Evolutionary conservation across 768 basidiomycete species (phyloP).

Genomic region (Tulasnella sp.): DNA sequence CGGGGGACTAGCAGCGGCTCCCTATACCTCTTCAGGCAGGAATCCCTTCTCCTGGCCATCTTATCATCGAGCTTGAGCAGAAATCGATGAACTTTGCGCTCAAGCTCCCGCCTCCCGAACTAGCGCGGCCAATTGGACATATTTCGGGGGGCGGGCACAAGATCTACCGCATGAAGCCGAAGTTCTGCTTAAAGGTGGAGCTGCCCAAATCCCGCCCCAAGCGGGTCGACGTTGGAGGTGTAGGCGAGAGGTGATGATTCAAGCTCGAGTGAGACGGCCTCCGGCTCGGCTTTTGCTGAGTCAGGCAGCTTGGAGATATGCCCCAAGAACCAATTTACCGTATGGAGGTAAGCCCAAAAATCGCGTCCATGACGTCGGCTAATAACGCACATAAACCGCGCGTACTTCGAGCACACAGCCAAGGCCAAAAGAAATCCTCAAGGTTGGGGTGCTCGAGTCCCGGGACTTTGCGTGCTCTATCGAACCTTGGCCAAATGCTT

Average conservation of each 20-base stretch:
- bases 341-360: not conserved
- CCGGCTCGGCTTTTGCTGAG: not conserved
- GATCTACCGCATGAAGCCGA: not conserved
- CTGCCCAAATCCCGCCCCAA: not conserved
- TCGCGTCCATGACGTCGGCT: not conserved
- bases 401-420: not conserved
- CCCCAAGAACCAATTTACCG: not conserved
- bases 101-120: not conserved
- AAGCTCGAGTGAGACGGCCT: conserved; percentile 1
- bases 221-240: not conserved
- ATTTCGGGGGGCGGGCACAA: not conserved
- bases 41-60: too few relatives aligned
- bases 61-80: too few relatives aligned
- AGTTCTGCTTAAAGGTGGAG: not conserved
- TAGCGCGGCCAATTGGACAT: not conserved
- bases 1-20: too few relatives aligned
- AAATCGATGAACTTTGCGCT: too few relatives aligned
- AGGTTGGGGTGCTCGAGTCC: not conserved
- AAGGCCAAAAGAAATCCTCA: not conserved
- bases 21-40: too few relatives aligned
- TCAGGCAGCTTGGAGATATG: not conserved
- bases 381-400: not conserved
- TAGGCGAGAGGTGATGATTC: not conserved
- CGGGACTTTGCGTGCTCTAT: not conserved
- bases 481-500: not conserved